phyloP scores from a whole-genome alignment of 768 basidiomycete species.

The Rubroboletus pulcherrimus region DNA sequence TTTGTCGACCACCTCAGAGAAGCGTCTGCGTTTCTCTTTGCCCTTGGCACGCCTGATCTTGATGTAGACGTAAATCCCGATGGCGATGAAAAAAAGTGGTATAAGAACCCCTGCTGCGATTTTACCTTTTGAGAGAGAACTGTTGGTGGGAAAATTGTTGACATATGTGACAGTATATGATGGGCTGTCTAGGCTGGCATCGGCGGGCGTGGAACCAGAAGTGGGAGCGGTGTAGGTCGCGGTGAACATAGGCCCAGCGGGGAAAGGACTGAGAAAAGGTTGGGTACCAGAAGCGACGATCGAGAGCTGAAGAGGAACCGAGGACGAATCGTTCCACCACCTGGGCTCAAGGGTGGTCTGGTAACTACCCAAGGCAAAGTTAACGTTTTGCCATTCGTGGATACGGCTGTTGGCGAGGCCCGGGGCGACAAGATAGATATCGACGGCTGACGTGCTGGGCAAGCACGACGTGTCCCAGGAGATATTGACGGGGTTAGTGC shows the following conservation, averaged over 20 bases:
- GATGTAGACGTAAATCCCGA: constrained; percentile 48
- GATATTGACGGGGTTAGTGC: constrained; percentile 49
- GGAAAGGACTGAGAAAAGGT: constrained; percentile 48
- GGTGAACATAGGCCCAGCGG: constrained; percentile 67
- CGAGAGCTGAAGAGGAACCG: constrained; percentile 51
- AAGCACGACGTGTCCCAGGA: constrained; percentile 66
- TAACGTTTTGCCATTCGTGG: constrained; percentile 56
- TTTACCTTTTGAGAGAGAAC: constrained; percentile 45
- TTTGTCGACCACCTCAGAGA: constrained; percentile 66
- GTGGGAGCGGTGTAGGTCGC: constrained; percentile 52
- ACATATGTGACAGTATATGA: constrained; percentile 38
- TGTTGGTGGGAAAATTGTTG: constrained; percentile 34
- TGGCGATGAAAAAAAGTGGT: constrained; percentile 53
- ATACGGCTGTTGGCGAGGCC: constrained; percentile 39
- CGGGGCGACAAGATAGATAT: constrained; percentile 68
- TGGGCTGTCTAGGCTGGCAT: constrained; percentile 38
- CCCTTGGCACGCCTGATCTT: constrained; percentile 47
- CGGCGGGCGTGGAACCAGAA: constrained; percentile 36
- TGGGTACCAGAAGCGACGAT: constrained; percentile 52
- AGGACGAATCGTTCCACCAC: constrained; percentile 66
- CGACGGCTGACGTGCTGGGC: constrained; percentile 40
- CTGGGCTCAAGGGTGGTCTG: constrained; percentile 49
- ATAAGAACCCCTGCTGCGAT: constrained; percentile 65
- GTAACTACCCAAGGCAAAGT: constrained; percentile 47
- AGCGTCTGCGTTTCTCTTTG: constrained; percentile 52